phyloP scores from a whole-genome alignment of 164 flowering plant species.

The Dillenia turbinata region DNA sequence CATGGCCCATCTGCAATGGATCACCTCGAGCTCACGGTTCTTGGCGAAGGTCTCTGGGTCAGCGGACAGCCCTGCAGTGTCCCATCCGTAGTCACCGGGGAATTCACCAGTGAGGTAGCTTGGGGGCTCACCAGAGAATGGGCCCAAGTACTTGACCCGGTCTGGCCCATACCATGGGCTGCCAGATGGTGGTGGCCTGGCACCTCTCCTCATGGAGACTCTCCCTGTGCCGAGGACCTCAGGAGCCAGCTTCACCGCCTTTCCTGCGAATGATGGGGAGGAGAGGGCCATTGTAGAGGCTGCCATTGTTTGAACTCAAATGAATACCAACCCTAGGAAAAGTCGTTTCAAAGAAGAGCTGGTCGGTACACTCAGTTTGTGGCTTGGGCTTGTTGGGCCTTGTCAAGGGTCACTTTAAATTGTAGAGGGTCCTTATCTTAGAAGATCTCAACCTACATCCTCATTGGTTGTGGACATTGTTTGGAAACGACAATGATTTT shows the following conservation, averaged over 20 bases:
- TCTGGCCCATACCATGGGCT: slow-evolving; percentile 47
- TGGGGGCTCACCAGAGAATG: slow-evolving; percentile 44
- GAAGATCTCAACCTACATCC: slow-evolving; percentile 9
- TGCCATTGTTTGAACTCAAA: slow-evolving; percentile 19
- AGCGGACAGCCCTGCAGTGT: slow-evolving; percentile 49
- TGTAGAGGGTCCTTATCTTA: slow-evolving; percentile 14
- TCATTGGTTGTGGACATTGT: slow-evolving; percentile 8
- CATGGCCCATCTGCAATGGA: slow-evolving; percentile 50
- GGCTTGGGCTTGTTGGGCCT: neutral
- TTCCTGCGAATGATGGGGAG: slow-evolving; percentile 35
- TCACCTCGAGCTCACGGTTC: slow-evolving; percentile 48
- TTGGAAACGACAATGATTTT: neutral
- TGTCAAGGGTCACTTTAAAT: neutral
- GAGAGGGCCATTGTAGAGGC: slow-evolving; percentile 38
- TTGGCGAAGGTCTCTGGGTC: slow-evolving; percentile 53
- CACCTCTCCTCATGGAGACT: slow-evolving; percentile 37
- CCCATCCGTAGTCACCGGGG: slow-evolving; percentile 61
- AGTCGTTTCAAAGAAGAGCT: neutral
- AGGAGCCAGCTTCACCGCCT: slow-evolving; percentile 30
- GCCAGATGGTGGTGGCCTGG: slow-evolving; percentile 19
- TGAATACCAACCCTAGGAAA: neutral
- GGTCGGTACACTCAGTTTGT: neutral
- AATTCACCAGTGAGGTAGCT: slow-evolving; percentile 47
- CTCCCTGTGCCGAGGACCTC: slow-evolving; percentile 26
- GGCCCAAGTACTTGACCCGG: slow-evolving; percentile 45